Base-by-base conservation (phyloP, 2,329 filamentous ascomycete species). In the Ophiostoma triangulosporum region DNA sequence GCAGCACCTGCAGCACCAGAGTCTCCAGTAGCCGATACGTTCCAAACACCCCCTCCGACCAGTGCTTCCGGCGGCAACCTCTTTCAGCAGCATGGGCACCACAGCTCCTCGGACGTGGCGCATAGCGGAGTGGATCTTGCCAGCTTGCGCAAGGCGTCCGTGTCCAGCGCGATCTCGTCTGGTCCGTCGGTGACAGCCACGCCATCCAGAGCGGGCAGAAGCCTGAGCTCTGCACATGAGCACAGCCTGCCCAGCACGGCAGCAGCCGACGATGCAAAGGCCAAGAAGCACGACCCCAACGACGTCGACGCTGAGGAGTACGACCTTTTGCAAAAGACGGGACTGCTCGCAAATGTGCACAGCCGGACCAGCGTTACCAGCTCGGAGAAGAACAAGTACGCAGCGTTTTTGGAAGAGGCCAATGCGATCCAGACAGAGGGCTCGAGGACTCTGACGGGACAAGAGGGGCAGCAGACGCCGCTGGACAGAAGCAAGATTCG, bases 401-500 rank as follows among this genome's bases (percentile, higher is more conserved):
- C 31, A 5, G 12, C 49, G 4, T 12, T 46, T 3, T 15, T 22
- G 9, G 36, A 32, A 2, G 52, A 54, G 6, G 50, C 46, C 11
- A 29, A 26, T 33, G 27, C 24, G 4, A 6, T n/a, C 11, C 27
- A 36, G 5, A 26, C 7, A 12, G 51, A 56, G 3, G 14, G 24
- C 24, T 24, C 51, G 12, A 51, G 51, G 27, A 54, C 51, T n/a
- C 53, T 49, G 4, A 11, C 24, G 9, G 22, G 31, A 3, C 36
- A 38, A 7, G 52, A 57, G 1, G 31, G 17, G 4, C 9, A 69
- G 50, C 68, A 53, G 38, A 46, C 54, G 32, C 48, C 52, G 14
- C 36, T 52, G 12, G 81, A 84, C 43, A 75, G 73, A 58, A 82
- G 75, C 54, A 88, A 84, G 64, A 82, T 90, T 50, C 83, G 91